These are phyloP conservation scores for Candida sojae DNA, from an alignment of 1,139 yeast species.

Conservation along the genomic window DNA sequence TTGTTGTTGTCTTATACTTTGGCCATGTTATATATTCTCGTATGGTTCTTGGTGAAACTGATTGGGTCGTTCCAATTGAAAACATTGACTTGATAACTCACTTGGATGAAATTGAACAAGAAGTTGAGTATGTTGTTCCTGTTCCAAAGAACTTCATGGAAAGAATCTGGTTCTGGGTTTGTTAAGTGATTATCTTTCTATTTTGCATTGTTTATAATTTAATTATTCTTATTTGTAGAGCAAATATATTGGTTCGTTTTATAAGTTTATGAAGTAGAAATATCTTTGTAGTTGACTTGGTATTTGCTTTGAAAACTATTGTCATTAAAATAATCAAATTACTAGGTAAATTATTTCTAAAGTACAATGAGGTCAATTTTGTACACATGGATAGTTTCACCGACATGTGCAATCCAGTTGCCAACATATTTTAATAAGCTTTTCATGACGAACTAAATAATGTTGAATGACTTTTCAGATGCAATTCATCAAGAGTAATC, in stretches of 20 bases:
- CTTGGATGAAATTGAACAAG: slow-evolving; percentile 44
- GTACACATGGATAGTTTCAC: no score
- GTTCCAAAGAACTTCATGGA: slow-evolving; percentile 35
- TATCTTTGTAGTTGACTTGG: no score
- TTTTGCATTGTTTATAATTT: neutral
- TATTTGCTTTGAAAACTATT: no score
- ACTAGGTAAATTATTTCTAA: no score
- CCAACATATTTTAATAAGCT: no score
- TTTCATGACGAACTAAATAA: no score
- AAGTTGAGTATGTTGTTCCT: slow-evolving; percentile 26
- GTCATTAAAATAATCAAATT: no score
- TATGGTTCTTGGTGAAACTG: slow-evolving; percentile 24
- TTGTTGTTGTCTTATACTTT: slow-evolving; percentile 47
- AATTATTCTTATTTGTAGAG: neutral
- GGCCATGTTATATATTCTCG: slow-evolving; percentile 35
- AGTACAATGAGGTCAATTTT: no score
- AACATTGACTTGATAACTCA: slow-evolving; percentile 49
- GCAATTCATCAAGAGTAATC: no score
- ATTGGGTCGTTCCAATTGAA: slow-evolving; percentile 15
- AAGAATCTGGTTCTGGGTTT: slow-evolving; percentile 44
- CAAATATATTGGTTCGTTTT: neutral
- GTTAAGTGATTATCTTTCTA: slow-evolving; percentile 31
- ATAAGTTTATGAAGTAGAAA: no score
- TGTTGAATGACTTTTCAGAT: no score
- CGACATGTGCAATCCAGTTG: no score